These are phyloP conservation scores for Pulveroboletus ravenelii DNA, from an alignment of 768 basidiomycete genomes.

Conservation along the genomic window DNA sequence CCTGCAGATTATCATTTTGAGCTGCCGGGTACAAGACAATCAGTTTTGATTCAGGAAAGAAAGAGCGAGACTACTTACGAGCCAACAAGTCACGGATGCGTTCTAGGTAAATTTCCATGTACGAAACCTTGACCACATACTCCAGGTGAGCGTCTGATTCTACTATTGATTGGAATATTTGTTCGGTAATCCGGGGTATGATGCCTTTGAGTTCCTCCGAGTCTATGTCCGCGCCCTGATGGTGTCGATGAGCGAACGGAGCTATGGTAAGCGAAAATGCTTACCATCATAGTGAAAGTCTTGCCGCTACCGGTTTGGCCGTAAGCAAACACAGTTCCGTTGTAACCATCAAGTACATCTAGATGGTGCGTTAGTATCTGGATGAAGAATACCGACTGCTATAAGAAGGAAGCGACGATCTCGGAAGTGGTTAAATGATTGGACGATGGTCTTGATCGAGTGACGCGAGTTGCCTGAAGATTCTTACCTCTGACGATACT, in stretches of 20 bases:
- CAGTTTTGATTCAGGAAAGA: background rate
- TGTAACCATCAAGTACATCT: constrained; percentile 99
- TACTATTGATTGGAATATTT: constrained; percentile 97
- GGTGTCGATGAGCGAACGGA: constrained; percentile 7
- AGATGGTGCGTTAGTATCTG: constrained; percentile 18
- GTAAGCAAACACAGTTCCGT: constrained; percentile 96
- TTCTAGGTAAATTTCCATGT: constrained; percentile 99
- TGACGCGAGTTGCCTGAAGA: constrained; percentile 1
- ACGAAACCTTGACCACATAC: constrained; percentile 98
- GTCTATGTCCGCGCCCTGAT: constrained; percentile 95
- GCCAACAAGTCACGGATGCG: constrained; percentile 91
- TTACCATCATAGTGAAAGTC: constrained; percentile 98
- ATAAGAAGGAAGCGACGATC: constrained; percentile 2
- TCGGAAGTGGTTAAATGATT: background rate
- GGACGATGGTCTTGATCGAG: background rate
- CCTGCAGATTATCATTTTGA: constrained; percentile 96
- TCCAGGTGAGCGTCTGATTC: constrained; percentile 93
- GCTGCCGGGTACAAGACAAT: constrained; percentile 41
- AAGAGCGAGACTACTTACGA: constrained; percentile 52
- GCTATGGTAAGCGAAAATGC: constrained; percentile 12
- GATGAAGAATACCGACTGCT: background rate
- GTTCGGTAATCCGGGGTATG: constrained; percentile 97
- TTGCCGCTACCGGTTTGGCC: constrained; percentile 97
- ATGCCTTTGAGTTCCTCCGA: constrained; percentile 90
- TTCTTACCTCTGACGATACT: constrained; percentile 85